Base-by-base conservation (phyloP, 495 filamentous ascomycete genomes). In the Aspergillus haitiensis region DNA sequence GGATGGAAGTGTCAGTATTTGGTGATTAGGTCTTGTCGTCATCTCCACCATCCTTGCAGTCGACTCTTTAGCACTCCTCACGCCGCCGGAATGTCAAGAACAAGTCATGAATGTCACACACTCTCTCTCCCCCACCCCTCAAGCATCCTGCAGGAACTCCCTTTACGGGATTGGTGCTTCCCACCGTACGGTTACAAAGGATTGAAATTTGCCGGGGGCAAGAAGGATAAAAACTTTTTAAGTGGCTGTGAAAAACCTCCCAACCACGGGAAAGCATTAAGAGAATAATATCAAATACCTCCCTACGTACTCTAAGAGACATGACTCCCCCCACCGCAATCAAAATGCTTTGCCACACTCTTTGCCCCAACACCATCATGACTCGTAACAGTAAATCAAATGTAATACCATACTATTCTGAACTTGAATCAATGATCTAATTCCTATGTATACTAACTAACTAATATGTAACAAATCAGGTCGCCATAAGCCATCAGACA, bases 401-500 rank as follows among this genome's bases (percentile, higher is more conserved):
- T 36, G 33, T 32, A 50, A 3, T 47, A 55, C 55, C 36, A 56
- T 56, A 45, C 6, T n/a, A 45, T 51, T 9, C 13, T 27, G 21
- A 27, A 27, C 1, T 27, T 11, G 53, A 32, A 39, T 50, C 56
- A 52, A 59, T 35, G 49, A 57, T 36, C 55, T 58, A 50, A 34
- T 27, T 27, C 21, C 44, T 47, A 47, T 18, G 15, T 16, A 47
- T 16, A 18, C 27, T 18, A 18, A 21, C 6, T 47, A 47, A 18
- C 15, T 47, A 58, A 34, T 50, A 49, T 56, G 47, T 39, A 27
- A 27, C 21, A 50, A 46, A 50, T 32, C 33, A 60, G 47, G 51
- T 33, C 46, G 52, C 45, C 49, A 56, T 52, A 51, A 52, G 47
- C 45, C 49, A 53, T 57, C 39, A 57, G 34, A 46, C 50, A 54